Conservation (phyloP, 495 filamentous ascomycete species). For the Hypomontagnella monticulosa region DNA sequence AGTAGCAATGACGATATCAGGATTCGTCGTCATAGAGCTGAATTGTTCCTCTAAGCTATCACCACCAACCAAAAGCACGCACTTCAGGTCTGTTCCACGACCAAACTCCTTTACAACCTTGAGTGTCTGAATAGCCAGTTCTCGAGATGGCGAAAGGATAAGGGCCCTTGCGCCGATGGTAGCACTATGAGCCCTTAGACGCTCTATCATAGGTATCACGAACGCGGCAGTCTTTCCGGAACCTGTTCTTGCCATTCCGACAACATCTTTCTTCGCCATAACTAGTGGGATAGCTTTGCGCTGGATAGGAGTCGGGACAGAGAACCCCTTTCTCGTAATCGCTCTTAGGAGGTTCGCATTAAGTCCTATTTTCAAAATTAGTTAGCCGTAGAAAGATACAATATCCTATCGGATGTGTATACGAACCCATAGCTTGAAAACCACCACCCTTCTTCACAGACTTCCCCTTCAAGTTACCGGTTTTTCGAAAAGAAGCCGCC, state of each 20-base stretch:
- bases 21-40: constrained; percentile 88
- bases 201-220: constrained; percentile 97
- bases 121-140: constrained; percentile 92
- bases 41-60: constrained; percentile 98
- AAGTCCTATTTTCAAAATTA: constrained; percentile 60
- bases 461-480: constrained; percentile 80
- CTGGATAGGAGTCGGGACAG: constrained; percentile 96
- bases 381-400: constrained; percentile 17
- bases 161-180: constrained; percentile 85
- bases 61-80: constrained; percentile 89
- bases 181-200: constrained; percentile 86
- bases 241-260: constrained; percentile 96
- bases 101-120: constrained; percentile 96
- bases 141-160: constrained; percentile 89
- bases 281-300: constrained; percentile 93
- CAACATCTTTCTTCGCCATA: constrained; percentile 88
- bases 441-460: constrained; percentile 93
- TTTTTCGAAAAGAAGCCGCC: constrained; percentile 85
- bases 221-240: constrained; percentile 94
- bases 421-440: constrained; percentile 90
- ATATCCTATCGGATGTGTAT: neutral
- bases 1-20: constrained; percentile 95
- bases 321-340: constrained; percentile 92
- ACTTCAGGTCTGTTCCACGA: constrained; percentile 87
- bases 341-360: constrained; percentile 84